A percentile compares a stretch with the other conserved stretches of the same genome.
Conservation (phyloP, 2,329 filamentous ascomycete species). For the Didymella arachidicola region DNA sequence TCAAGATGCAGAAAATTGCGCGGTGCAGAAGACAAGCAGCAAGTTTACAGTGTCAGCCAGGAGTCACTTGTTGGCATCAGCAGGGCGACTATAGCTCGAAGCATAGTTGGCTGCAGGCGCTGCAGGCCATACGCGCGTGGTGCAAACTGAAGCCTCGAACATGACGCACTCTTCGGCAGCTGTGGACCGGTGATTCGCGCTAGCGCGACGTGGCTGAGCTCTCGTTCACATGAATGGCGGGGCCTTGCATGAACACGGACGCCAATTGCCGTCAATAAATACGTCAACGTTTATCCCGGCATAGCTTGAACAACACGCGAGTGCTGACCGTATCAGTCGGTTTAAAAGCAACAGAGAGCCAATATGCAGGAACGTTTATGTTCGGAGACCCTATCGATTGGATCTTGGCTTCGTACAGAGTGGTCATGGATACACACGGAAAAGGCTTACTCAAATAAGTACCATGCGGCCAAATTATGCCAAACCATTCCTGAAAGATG, state of each 20-base stretch:
- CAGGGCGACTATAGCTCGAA: conserved; percentile 6
- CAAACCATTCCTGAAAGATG: neutral
- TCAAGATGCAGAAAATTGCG: neutral
- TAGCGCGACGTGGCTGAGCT: conserved; percentile 11
- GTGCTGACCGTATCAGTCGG: neutral
- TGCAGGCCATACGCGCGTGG: conserved; percentile 15
- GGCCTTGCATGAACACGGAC: neutral
- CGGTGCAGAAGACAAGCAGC: neutral
- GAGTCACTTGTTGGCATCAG: conserved; percentile 3
- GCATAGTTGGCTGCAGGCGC: conserved; percentile 5
- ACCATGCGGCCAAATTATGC: neutral
- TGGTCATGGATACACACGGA: conserved; percentile 2
- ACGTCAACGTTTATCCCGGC: conserved; percentile 3
- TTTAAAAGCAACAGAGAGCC: neutral
- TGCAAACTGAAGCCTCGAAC: conserved; percentile 12
- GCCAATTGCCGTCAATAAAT: conserved; percentile 12
- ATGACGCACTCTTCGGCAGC: conserved; percentile 19
- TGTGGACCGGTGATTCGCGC: conserved; percentile 16
- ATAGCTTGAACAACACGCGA: neutral
- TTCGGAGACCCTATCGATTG: neutral
- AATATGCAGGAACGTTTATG: neutral
- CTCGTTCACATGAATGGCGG: conserved; percentile 17
- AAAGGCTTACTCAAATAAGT: neutral
- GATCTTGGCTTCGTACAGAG: neutral
- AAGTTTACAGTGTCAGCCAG: conserved; percentile 1